Evolutionary conservation across 306 rosid genomes (phyloP), one percentile per base, ranked within the genome.

Genomic region (Aeschynomene evenia): DNA sequence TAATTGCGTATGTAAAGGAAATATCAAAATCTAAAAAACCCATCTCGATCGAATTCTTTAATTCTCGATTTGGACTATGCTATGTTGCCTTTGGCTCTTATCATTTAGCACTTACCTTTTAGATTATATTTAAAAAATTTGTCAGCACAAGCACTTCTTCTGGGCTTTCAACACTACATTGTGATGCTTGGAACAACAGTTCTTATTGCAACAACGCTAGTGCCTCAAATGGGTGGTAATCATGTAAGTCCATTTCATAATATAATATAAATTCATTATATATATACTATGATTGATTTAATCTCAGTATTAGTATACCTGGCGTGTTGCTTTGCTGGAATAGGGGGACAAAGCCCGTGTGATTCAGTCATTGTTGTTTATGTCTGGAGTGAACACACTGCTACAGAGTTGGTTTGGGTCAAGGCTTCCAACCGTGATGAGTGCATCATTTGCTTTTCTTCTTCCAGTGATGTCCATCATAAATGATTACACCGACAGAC

Each of bases 181-280:
- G 99, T 95, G 75, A 89, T 91, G 97, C 99, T 95, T 50, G 99
- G 97, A 49, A 81, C 96, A 23, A 86, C 89, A 2, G 99, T 95
- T 79, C 50, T 95, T 81, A 82, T 95, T 63, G 85, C 95, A 36
- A 85, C 72, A 16, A 7, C 13, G 6, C 85, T 95, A 18, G 99
- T 95, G 43, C 96, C 96, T 76, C 54, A 12, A 65, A 95, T 95
- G 99, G 99, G 99, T 16, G 99, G 99, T 26, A 61, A 12, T 77
- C 82, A 81, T 71, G 99, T 91, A 87, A 91, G 92, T 79, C 22
- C 19, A 11, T 4, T 42, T 63, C 37, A 13, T 52, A 51, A 11
- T 22, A 22, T 22, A 15, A 33, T 36, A 8, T 24, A 43, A 14
- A 43, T 36, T 7, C 9, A 33, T 33, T 4, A 33, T 33, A 4